These are phyloP conservation scores for Ganoderma meredithae DNA, from an alignment of 1,284 basidiomycete species.

Conservation along the genomic window DNA sequence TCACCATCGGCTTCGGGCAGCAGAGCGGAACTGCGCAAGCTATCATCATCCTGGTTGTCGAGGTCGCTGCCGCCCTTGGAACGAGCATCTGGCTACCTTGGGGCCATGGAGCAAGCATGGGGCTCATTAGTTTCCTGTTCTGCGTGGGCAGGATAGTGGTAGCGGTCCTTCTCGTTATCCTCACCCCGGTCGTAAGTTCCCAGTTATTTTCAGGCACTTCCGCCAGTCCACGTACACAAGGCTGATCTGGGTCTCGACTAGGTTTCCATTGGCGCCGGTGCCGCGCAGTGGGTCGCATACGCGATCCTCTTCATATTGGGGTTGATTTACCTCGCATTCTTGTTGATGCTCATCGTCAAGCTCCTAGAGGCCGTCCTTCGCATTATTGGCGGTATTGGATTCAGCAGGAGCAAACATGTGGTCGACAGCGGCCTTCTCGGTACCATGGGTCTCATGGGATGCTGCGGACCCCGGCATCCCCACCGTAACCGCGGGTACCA, in stretches of 20 bases:
- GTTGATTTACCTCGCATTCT: constrained; percentile 83
- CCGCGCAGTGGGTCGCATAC: constrained; percentile 92
- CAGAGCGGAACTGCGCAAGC: constrained; percentile 90
- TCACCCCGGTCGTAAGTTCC: constrained; percentile 82
- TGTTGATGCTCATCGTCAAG: constrained; percentile 86
- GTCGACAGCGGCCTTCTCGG: constrained; percentile 89
- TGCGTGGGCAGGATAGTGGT: constrained; percentile 91
- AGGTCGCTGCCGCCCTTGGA: constrained; percentile 82
- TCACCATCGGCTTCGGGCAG: constrained; percentile 91
- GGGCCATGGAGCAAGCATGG: constrained; percentile 97
- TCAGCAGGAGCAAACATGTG: constrained; percentile 83
- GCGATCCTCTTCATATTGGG: constrained; percentile 89
- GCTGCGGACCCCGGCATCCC: constrained; percentile 67
- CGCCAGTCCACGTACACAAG: constrained; percentile 3
- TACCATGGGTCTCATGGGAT: constrained; percentile 77
- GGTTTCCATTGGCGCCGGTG: constrained; percentile 81
- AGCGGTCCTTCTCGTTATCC: constrained; percentile 88
- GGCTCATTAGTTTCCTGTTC: constrained; percentile 89
- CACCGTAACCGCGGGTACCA: constrained; percentile 42
- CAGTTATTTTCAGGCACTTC: constrained; percentile 4
- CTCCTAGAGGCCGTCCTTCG: constrained; percentile 84
- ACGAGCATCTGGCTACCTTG: constrained; percentile 96
- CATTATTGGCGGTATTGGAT: constrained; percentile 81
- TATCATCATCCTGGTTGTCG: constrained; percentile 86
- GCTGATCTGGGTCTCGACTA: constrained; percentile 42